phyloP scores from a whole-genome alignment of 495 filamentous ascomycete genomes.

The Aspergillus ostianus region DNA sequence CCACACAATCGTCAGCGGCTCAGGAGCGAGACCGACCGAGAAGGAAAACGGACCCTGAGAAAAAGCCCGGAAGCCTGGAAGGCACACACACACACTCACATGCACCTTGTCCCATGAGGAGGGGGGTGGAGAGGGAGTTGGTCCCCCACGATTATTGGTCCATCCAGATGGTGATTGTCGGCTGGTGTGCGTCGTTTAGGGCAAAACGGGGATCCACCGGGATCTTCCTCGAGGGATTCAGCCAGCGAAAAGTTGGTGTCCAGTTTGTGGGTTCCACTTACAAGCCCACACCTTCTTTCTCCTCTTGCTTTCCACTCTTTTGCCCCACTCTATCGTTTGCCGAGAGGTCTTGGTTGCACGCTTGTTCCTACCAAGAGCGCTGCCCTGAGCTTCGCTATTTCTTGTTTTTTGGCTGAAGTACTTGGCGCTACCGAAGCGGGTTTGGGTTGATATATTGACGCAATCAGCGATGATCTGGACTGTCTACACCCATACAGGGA shows the following conservation, averaged over 20 bases:
- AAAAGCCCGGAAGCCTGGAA: too few relatives aligned
- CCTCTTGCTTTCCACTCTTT: neutral
- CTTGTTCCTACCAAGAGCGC: neutral
- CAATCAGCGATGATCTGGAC: neutral
- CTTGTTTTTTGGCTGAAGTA: neutral
- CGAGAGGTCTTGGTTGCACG: constrained; percentile 5
- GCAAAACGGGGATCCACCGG: neutral
- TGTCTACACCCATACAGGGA: too few relatives aligned
- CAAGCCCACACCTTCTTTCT: neutral
- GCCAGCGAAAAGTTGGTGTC: too few relatives aligned
- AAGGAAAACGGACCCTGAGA: neutral
- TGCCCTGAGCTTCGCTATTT: neutral
- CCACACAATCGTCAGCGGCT: neutral
- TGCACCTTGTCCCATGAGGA: neutral
- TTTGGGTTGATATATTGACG: constrained; percentile 5
- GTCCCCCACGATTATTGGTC: neutral
- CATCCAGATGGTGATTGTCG: neutral
- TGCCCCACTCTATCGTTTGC: neutral
- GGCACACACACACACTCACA: too few relatives aligned
- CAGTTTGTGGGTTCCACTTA: too few relatives aligned
- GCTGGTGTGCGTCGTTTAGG: neutral
- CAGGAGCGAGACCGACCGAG: neutral
- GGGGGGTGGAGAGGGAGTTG: too few relatives aligned
- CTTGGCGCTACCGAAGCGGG: neutral
- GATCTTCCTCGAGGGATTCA: constrained; percentile 5